Conservation (phyloP, 2,329 filamentous ascomycete species). For the Colletotrichum tabaci region DNA sequence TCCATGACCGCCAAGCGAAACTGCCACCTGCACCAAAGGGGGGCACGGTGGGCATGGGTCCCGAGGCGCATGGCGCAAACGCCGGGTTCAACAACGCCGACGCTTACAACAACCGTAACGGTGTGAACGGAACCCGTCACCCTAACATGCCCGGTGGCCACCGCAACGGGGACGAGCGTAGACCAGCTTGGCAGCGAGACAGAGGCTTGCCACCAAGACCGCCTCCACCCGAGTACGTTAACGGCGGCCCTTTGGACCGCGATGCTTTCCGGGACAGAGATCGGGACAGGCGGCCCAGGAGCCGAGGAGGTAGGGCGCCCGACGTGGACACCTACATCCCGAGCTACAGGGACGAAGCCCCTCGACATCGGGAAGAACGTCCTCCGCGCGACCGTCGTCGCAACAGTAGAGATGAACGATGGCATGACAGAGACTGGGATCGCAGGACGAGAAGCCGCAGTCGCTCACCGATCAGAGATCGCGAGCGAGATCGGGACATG, state of each 20-base stretch:
- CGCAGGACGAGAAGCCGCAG: slow-evolving; percentile 58
- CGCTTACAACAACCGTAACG: slow-evolving; percentile 64
- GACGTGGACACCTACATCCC: slow-evolving; percentile 68
- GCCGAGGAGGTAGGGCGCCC: slow-evolving; percentile 48
- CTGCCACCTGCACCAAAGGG: slow-evolving; percentile 93
- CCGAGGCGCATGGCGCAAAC: slow-evolving; percentile 62
- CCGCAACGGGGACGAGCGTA: slow-evolving; percentile 58
- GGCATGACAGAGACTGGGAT: slow-evolving; percentile 56
- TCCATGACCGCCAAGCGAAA: slow-evolving; percentile 86
- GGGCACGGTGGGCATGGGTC: slow-evolving; percentile 87
- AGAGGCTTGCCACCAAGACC: slow-evolving; percentile 66
- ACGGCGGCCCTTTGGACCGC: slow-evolving; percentile 53
- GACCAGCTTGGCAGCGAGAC: slow-evolving; percentile 71
- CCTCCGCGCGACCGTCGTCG: slow-evolving; percentile 46
- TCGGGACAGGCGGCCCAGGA: slow-evolving; percentile 52
- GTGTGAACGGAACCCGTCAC: slow-evolving; percentile 63
- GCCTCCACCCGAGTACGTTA: slow-evolving; percentile 60
- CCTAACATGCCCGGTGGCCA: slow-evolving; percentile 52
- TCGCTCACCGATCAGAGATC: slow-evolving; percentile 55
- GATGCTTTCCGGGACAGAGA: slow-evolving; percentile 57
- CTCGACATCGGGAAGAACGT: slow-evolving; percentile 48
- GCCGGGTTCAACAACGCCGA: slow-evolving; percentile 67
- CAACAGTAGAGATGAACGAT: slow-evolving; percentile 48
- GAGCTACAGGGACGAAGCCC: slow-evolving; percentile 57
- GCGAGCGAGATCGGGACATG: slow-evolving; percentile 59